Base-by-base conservation (phyloP, 352 stramenopile genomes). In the Phytopythium oedochilum region DNA sequence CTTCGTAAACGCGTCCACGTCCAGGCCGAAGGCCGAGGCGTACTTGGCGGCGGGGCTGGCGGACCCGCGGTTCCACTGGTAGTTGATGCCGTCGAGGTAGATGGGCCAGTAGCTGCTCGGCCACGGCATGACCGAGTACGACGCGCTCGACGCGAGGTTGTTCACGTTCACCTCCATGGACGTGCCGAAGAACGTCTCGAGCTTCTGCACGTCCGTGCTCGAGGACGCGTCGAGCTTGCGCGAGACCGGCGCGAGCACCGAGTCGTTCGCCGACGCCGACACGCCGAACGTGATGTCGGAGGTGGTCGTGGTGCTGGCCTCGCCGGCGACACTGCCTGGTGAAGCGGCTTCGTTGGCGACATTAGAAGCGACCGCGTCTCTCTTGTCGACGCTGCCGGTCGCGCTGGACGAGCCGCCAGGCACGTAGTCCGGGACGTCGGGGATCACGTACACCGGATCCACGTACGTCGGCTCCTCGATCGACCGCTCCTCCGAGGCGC, bases 31-130 rank as follows among this genome's bases (percentile, higher is more conserved):
- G 11, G 73, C 75, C 1, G 23, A 67, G 5, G 75, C 75, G 50
- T 86, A 86, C 61, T 84, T 84, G 39, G 61, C 64, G 12, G 73
- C 56, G 8, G 75, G 36, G 29, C 40, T 36, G 3, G 49, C 11
- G 3, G 34, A 59, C 58, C 58, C 69, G n/a, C 57, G 26, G 47
- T 68, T 55, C 74, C 73, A 79, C 14, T 52, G 60, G 59, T 69
- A 69, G 67, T 88, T 88, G 66, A 88, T 88, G 39, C 78, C 68
- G 60, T 88, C 78, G 12, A 68, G 46, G 61, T 81, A 88, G 31
- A 65, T 62, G 3, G 78, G 71, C 73, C 73, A 88, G 63, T 88
- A 89, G 56, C 69, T 74, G 25, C 60, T 70, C 2, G 71, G 48
- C 75, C 75, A 86, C 15, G 73, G 73, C 18, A 66, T 73, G 20